Evolutionary conservation across 2,329 filamentous ascomycete species (phyloP), one percentile per base, ranked within the genome.

Genomic region (Talaromyces marneffei): DNA sequence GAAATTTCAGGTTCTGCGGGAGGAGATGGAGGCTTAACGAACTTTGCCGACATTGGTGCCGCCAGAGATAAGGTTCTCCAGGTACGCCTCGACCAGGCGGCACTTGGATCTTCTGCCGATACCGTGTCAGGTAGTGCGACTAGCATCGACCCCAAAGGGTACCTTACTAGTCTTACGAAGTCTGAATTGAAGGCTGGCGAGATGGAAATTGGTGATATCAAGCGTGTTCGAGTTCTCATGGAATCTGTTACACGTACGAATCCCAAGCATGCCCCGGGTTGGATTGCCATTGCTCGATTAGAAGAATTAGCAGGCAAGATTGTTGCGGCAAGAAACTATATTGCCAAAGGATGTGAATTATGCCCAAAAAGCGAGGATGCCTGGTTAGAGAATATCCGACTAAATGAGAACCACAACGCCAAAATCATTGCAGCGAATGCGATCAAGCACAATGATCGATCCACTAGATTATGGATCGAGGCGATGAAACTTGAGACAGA

Each of bases 201-300:
- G 69, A 85, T 90, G 4, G 89, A 92, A 68, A 90, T 97, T 27
- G 93, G 94, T 63, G 94, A 99, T 71, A 91, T 99, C 73, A 96
- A 96, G 72, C 89, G 94, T 75, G 94, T 95, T 18, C 86, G 94
- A 65, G 88, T 92, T 65, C 82, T 99, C 37, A 80, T 99, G n/a
- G 92, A 96, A 72, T 97, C 93, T 0, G 94, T 97, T 52, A 95
- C 96, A 73, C 95, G 94, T 77, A 97, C 93, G 7, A 99, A 99
- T 73, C 91, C 93, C 2, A 92, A 91, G 65, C 95, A 97, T 71
- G 92, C 90, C 0, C 90, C 94, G 9, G 94, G 92, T 20, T 99
- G 95, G 90, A 95, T 99, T 68, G 94, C 95, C 4, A 90, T 94
- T 3, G 92, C 93, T 16, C 86, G 94, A 70, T 77, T 99, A 53